Evolutionary conservation across 208 protist genomes (phyloP), one percentile per base, ranked within the genome.

Genomic region (Crithidia expoeki): DNA sequence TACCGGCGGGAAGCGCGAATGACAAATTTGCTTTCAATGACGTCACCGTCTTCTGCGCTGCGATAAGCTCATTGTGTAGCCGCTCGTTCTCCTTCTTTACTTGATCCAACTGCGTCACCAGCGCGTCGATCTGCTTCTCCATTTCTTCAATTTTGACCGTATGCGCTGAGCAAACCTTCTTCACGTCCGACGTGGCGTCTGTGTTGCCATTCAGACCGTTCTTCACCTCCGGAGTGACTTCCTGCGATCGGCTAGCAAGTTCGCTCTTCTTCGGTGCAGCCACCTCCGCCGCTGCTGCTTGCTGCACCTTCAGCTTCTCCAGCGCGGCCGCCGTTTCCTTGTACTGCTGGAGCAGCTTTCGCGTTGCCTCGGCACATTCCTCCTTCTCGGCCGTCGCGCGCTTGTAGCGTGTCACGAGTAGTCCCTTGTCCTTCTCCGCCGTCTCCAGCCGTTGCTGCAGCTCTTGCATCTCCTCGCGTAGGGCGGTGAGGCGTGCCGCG

Each of bases 331-430:
- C 56, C n/a, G 64, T 59, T 36, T 76, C 70, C 30, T 76, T 76
- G 58, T 76, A 69, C 62, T 69, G 58, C 38, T 40, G 14, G 25
- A 81, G 34, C 33, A 68, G 44, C 50, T 58, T 68, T 42, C 62
- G 57, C 46, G 68, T 51, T 25, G 68, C 68, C 16, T 69, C 74
- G 0, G 56, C 59, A 34, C 75, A 77, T 64, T 81, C 68, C 28
- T 81, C 80, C 32, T 81, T 85, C 57, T 85, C 80, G 3, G 50
- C 34, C 23, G 32, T 76, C n/a, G 68, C 75, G 2, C 68, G 62
- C 40, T 71, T 74, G 44, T 64, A 74, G 5, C 70, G 66, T 1
- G 65, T n/a, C n/a, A 62, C 55, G 47, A 74, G 27, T 2, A 74
- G 56, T 3, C 55, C 72, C 33, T 68, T 68, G 56, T 85, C 75